These are phyloP conservation scores for Helianthus tuberosus DNA, from an alignment of 129 eudicot genomes.

Conservation along the genomic window DNA sequence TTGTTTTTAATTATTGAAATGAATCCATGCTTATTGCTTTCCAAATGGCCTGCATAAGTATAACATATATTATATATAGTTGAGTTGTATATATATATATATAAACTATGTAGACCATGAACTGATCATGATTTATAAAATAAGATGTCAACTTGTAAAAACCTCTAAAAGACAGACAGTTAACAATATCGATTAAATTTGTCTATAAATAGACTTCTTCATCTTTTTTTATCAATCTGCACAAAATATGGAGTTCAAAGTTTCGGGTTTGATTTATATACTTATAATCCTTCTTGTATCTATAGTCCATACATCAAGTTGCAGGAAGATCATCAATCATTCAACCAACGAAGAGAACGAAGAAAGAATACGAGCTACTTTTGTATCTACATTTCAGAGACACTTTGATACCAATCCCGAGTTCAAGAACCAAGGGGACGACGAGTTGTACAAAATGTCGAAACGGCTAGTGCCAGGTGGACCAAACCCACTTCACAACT, in stretches of 20 bases:
- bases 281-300: slow-evolving; percentile 35
- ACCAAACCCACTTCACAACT: slow-evolving; percentile 82
- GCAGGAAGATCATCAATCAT: slow-evolving; percentile 42
- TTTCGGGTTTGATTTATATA: slow-evolving; percentile 32
- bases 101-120: slow-evolving; percentile 18
- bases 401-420: slow-evolving; percentile 47
- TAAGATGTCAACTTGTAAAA: slow-evolving; percentile 22
- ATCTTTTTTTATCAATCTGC: slow-evolving; percentile 22
- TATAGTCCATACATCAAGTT: slow-evolving; percentile 37
- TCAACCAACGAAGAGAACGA: slow-evolving; percentile 24
- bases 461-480: slow-evolving; percentile 64
- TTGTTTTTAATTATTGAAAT: slow-evolving; percentile 16
- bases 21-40: slow-evolving; percentile 22
- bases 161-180: background rate
- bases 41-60: slow-evolving; percentile 31
- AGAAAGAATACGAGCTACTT: slow-evolving; percentile 49
- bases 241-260: slow-evolving; percentile 33
- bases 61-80: slow-evolving; percentile 1
- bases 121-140: slow-evolving; percentile 20
- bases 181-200: slow-evolving; percentile 12
- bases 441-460: slow-evolving; percentile 41
- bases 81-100: background rate
- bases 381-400: slow-evolving; percentile 37
- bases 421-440: slow-evolving; percentile 27
- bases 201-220: slow-evolving; percentile 32